Conservation (phyloP, 2,329 filamentous ascomycete genomes). For the Xylaria hypoxylon region DNA sequence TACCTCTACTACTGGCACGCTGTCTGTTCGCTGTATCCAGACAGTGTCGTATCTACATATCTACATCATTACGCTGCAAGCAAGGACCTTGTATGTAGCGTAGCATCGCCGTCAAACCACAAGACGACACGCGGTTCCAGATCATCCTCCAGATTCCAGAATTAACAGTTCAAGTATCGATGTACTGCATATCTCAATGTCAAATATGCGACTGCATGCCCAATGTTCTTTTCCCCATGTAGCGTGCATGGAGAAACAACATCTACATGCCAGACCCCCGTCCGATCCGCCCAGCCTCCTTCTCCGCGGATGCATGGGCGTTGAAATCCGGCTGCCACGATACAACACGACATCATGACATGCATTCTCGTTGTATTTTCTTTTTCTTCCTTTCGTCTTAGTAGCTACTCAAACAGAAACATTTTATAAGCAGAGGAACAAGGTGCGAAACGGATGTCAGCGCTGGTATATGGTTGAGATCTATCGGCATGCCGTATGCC, state of each 20-base stretch:
- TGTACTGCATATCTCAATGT: constrained; percentile 1
- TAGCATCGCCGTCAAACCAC: background rate
- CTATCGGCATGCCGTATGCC: constrained; percentile 15
- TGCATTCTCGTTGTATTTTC: constrained; percentile 7
- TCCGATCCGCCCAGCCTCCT: background rate
- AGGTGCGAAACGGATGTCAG: background rate
- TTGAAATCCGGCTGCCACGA: constrained; percentile 33
- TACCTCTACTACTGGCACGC: background rate
- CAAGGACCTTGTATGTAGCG: constrained; percentile 4
- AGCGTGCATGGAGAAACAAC: constrained; percentile 14
- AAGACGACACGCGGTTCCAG: background rate
- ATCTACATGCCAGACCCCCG: constrained; percentile 18
- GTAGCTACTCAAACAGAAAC: background rate
- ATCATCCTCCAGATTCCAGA: background rate
- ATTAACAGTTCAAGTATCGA: background rate
- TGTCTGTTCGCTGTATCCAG: no score
- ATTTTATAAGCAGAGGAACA: background rate
- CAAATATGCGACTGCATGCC: constrained; percentile 8
- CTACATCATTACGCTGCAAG: background rate
- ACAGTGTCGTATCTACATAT: constrained; percentile 1
- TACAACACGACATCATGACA: constrained; percentile 22
- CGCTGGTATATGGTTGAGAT: background rate
- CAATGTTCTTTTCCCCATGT: constrained; percentile 1
- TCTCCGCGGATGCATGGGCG: constrained; percentile 30
- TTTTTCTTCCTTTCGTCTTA: constrained; percentile 2